phyloP scores from a whole-genome alignment of 1,284 basidiomycete species.

The Cryptococcus hybrid region DNA sequence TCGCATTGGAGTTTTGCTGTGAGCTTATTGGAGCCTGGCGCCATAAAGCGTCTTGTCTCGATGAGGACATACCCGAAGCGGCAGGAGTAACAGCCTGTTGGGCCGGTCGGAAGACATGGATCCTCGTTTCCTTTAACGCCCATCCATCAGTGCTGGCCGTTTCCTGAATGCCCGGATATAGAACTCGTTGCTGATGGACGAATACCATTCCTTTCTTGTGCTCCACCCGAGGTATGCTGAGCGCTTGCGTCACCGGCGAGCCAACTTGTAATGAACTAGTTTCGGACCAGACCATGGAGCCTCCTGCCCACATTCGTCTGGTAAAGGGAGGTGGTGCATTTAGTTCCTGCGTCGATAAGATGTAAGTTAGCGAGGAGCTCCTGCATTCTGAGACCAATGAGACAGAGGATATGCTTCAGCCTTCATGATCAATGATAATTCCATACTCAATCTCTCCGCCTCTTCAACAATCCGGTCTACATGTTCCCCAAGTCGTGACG shows the following conservation, averaged over 20 bases:
- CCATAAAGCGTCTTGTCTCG: slow-evolving; percentile 45
- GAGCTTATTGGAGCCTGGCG: no score
- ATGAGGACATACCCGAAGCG: slow-evolving; percentile 28
- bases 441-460: no score
- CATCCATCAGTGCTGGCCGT: slow-evolving; percentile 39
- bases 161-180: slow-evolving; percentile 30
- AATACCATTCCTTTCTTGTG: slow-evolving; percentile 76
- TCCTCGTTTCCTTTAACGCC: slow-evolving; percentile 63
- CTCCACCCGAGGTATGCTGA: slow-evolving; percentile 59
- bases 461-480: no score
- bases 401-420: no score
- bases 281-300: slow-evolving; percentile 63
- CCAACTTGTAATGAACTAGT: slow-evolving; percentile 58
- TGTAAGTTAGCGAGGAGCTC: no score
- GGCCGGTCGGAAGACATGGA: slow-evolving; percentile 67
- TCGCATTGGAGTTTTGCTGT: no score
- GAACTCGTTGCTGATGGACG: slow-evolving; percentile 58
- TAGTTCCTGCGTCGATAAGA: slow-evolving; percentile 30
- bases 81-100: slow-evolving; percentile 26
- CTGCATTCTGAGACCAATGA: no score
- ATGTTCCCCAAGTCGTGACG: slow-evolving; percentile 43
- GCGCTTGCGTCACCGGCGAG: slow-evolving; percentile 55
- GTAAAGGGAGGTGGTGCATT: slow-evolving; percentile 67
- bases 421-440: no score
- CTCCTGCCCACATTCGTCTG: slow-evolving; percentile 80